Base-by-base conservation (phyloP, 768 basidiomycete species). In the Mycena leptocephala region DNA sequence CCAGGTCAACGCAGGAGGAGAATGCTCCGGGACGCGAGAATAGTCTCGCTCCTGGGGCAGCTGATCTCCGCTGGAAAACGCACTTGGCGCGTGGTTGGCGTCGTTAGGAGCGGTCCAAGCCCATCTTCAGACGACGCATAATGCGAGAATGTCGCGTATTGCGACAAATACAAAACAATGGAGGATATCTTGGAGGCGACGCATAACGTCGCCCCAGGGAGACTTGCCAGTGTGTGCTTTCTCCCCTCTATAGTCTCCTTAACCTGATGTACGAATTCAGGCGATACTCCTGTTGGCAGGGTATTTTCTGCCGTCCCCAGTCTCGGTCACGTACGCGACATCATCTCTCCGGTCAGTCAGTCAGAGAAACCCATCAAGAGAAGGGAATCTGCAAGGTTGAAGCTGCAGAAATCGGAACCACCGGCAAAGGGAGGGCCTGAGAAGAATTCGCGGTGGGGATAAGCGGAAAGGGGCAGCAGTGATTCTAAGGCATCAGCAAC, bases 81-180 rank as follows among this genome's bases (percentile, higher is more conserved):
- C 72, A 73, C n/a, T 7, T 65, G 1, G 8, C 37, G 1, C 33
- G 51, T 26, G 72, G 72, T 20, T 53, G 28, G 53, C 72, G 18
- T n/a, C 22, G 28, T 26, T 73, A 18, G 65, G 11, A 66, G 55
- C n/a, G 72, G 63, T 1, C 55, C 55, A 13, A 63, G 72, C 11
- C 32, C 35, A 28, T 26, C 55, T 65, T 73, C 72, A 14, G 63
- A 73, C 24, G 46, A 46, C 55, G 30, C 26, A 59, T 73, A n/a
- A 32, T 73, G 32, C 51, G 43, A 14, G 63, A 58, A 51, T 73
- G 72, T 24, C 37, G 53, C 5, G 35, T n/a, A 26, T 61, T 7
- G 28, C 35, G 59, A 14, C 37, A 13, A 22, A 41, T 10, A 30
- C 2, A n/a, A 72, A 48, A 63, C 59, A 30, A 18, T 72, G 30